Conservation (phyloP, 78 protist genomes). For the Polysphondylium violaceum region DNA sequence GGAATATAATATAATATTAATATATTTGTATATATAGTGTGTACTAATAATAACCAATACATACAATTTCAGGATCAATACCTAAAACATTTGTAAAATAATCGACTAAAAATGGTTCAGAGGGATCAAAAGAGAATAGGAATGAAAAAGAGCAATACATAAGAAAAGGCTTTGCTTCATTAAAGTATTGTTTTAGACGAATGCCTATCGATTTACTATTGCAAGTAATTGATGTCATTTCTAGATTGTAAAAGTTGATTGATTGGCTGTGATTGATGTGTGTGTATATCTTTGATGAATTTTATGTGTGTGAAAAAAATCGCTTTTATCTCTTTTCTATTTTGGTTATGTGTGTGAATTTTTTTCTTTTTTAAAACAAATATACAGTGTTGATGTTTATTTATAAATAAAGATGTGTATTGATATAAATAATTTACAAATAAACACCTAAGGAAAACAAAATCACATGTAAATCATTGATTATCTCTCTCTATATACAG, state of each 20-base stretch:
- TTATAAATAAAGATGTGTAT: no score
- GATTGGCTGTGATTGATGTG: neutral
- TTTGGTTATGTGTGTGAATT: no score
- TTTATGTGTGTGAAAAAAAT: no score
- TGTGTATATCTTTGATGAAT: no score
- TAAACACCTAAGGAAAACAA: no score
- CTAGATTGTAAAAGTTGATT: neutral
- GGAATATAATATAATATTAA: neutral
- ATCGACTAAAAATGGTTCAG: constrained; percentile 58
- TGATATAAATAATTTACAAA: no score
- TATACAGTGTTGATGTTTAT: no score
- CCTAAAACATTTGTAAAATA: constrained; percentile 55
- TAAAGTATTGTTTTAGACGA: neutral
- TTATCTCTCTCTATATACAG: no score
- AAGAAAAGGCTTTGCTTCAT: constrained; percentile 39
- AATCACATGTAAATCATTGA: no score
- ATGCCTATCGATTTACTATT: no score
- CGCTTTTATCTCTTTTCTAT: no score
- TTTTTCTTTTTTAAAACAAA: no score
- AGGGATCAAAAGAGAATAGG: constrained; percentile 51
- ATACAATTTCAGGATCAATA: constrained; percentile 9
- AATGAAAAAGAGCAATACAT: constrained; percentile 55
- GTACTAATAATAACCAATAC: neutral
- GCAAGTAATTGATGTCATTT: neutral
- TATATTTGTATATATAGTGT: neutral